These are phyloP conservation scores for Remersonia thermophila DNA, from an alignment of 2,329 filamentous ascomycete genomes.

Conservation along the genomic window DNA sequence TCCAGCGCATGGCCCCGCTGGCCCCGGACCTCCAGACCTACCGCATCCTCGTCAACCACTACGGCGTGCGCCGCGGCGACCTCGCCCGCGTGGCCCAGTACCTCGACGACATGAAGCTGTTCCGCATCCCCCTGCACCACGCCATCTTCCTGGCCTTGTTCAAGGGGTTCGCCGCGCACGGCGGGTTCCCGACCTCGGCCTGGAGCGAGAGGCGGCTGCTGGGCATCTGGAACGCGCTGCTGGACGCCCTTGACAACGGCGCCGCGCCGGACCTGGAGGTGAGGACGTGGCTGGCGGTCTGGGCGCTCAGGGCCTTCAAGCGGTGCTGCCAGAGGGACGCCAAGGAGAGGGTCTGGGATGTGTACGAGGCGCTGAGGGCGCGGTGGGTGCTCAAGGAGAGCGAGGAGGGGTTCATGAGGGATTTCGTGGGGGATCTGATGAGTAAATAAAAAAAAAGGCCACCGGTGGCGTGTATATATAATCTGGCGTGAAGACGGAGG, in stretches of 20 bases:
- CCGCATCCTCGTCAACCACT: conserved; percentile 64
- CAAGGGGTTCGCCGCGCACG: conserved; percentile 67
- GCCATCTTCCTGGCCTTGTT: conserved; percentile 71
- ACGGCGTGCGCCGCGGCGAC: conserved; percentile 56
- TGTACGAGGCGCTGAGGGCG: conserved; percentile 38
- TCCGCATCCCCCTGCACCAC: conserved; percentile 56
- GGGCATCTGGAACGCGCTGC: conserved; percentile 53
- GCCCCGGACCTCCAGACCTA: conserved; percentile 70
- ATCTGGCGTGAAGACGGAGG: not conserved
- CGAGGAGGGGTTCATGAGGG: conserved; percentile 34
- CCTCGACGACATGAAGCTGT: conserved; percentile 67
- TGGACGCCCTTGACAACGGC: conserved; percentile 38
- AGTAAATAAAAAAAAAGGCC: conserved; percentile 5
- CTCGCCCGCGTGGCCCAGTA: conserved; percentile 58
- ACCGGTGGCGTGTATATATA: not conserved
- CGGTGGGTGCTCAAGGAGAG: conserved; percentile 34
- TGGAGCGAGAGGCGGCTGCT: conserved; percentile 66
- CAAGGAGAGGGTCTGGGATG: conserved; percentile 35
- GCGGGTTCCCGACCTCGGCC: conserved; percentile 46
- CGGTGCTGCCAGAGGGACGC: conserved; percentile 36
- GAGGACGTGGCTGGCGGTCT: conserved; percentile 48
- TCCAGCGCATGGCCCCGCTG: conserved; percentile 53
- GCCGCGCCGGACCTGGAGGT: conserved; percentile 35
- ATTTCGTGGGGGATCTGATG: conserved; percentile 20
- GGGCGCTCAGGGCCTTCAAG: conserved; percentile 51